phyloP scores from a whole-genome alignment of 495 filamentous ascomycete genomes.

The Neurospora sp. region DNA sequence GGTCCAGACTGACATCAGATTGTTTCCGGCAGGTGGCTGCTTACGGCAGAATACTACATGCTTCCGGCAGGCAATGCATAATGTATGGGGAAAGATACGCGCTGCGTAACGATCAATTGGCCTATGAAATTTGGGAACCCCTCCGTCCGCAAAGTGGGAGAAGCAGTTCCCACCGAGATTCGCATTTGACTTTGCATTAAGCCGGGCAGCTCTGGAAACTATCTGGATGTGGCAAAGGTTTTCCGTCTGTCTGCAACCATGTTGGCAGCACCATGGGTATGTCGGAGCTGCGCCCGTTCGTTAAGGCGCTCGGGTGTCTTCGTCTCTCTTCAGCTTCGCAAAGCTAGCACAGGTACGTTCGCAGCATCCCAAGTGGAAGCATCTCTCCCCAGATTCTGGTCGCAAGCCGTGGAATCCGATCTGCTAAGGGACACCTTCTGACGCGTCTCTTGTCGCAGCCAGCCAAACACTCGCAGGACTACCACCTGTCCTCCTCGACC shows the following conservation, averaged over 20 bases:
- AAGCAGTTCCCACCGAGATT: neutral
- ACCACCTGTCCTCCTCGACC: slow-evolving; percentile 30
- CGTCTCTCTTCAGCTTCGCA: slow-evolving; percentile 25
- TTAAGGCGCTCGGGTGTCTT: slow-evolving; percentile 24
- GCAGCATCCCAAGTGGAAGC: neutral
- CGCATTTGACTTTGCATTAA: neutral
- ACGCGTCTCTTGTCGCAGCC: neutral
- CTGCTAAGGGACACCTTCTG: neutral
- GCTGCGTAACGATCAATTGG: neutral
- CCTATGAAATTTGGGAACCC: neutral
- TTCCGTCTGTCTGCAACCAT: slow-evolving; percentile 23
- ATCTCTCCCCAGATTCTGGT: slow-evolving; percentile 1
- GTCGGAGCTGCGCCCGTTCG: slow-evolving; percentile 39
- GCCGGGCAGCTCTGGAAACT: neutral
- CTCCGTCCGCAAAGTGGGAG: neutral
- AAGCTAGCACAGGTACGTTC: slow-evolving; percentile 34
- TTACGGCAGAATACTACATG: neutral
- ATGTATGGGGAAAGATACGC: neutral
- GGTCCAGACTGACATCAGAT: neutral
- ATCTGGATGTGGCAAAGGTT: neutral
- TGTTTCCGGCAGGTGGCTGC: neutral
- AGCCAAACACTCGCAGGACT: slow-evolving; percentile 5
- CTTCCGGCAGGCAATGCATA: neutral
- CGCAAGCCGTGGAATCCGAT: neutral
- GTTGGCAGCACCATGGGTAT: slow-evolving; percentile 46